Evolutionary conservation across 2,329 filamentous ascomycete genomes (phyloP), one percentile per base, ranked within the genome.

Genomic region (Xylariaceae sp.): DNA sequence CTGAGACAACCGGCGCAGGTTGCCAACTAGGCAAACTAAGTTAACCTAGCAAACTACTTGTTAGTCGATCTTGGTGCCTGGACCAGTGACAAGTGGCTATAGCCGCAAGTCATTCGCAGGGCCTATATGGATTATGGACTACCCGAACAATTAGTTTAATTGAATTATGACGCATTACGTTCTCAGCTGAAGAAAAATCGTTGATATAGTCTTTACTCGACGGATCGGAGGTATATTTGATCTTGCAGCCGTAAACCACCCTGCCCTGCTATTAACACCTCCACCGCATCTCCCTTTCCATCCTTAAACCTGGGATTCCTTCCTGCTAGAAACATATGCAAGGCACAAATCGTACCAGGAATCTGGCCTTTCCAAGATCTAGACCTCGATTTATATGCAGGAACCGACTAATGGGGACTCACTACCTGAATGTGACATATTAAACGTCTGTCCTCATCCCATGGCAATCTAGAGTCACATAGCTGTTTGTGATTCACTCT

Each of bases 81-180:
- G n/a, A n/a, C n/a, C n/a, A n/a, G n/a, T 15, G 29, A 36, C 46
- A 29, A 36, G 35, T 24, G n/a, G 7, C 9, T 28, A 13, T 14
- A 27, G 38, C 46, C 49, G 40, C 46, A 48, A 43, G 30, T 40
- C 44, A 53, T 53, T 50, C 47, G 50, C 49, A 39, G 43, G 40
- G 37, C 43, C 29, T 34, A 42, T 41, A 50, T 42, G 16, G 38
- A 17, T 43, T 30, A 34, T n/a, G n/a, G n/a, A n/a, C n/a, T n/a
- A 44, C 46, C 52, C 46, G 41, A 40, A 39, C 41, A 50, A 43
- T 42, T 51, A 52, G 40, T 50, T 17, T 40, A 14, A 18, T 50
- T 40, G 41, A 48, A 44, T 48, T n/a, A 56, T 58, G 56, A 59
- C 55, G 56, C 54, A 55, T 47, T 39, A 37, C 44, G 41, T 42